Conservation (phyloP, 2,329 filamentous ascomycete species). For the Hyphodiscus sp. region DNA sequence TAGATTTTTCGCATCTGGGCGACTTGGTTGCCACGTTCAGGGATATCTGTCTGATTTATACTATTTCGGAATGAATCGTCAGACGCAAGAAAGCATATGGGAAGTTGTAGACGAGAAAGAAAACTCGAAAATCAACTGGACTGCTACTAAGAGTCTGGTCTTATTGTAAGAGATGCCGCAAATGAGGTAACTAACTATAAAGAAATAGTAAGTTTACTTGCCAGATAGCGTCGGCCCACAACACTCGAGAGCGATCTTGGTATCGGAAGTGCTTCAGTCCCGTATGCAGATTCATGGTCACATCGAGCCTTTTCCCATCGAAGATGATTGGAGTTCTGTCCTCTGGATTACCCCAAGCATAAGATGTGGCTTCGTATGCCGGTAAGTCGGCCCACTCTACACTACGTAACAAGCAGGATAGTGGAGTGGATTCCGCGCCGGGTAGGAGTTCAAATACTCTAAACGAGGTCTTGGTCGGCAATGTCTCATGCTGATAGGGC, state of each 20-base stretch:
- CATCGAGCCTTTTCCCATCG: conserved; percentile 13
- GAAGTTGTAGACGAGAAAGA: neutral
- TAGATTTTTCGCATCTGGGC: conserved; percentile 27
- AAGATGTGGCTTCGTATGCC: neutral
- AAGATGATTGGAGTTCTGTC: conserved; percentile 1
- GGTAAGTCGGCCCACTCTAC: too few relatives aligned
- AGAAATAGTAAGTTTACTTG: neutral
- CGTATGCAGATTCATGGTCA: conserved; percentile 16
- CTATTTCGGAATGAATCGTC: conserved; percentile 5
- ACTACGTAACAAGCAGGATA: neutral
- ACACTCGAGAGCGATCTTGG: conserved; percentile 7
- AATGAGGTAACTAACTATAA: too few relatives aligned
- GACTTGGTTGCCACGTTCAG: conserved; percentile 24
- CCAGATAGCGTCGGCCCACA: conserved; percentile 22
- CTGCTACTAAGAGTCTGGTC: neutral
- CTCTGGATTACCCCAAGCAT: neutral
- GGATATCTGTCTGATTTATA: conserved; percentile 24
- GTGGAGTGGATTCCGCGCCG: conserved; percentile 11
- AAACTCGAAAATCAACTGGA: neutral
- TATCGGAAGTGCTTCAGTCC: conserved; percentile 18
- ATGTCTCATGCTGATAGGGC: conserved; percentile 7
- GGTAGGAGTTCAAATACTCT: conserved; percentile 9
- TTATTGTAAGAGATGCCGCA: neutral
- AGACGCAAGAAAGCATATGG: neutral
- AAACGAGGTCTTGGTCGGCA: conserved; percentile 14